Evolutionary conservation across 225 moss, liverwort and hornwort species (phyloP).

Genomic region (Pleurozium schreberi): DNA sequence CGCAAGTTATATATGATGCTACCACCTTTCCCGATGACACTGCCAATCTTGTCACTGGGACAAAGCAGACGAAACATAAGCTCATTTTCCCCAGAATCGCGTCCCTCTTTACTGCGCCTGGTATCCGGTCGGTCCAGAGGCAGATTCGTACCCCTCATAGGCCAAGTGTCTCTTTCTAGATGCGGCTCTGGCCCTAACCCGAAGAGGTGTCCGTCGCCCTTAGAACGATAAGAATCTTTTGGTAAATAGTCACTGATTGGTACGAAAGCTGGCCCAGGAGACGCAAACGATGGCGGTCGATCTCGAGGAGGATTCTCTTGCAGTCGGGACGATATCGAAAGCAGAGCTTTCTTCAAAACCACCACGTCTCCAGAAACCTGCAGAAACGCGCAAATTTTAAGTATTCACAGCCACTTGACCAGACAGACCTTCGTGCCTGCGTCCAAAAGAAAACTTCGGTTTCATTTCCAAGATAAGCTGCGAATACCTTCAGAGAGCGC

Average conservation of each 20-base stretch:
- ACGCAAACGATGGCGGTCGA: constrained; percentile 58
- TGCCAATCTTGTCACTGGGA: constrained; percentile 95
- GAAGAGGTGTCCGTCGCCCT: constrained; percentile 38
- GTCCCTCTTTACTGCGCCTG: constrained; percentile 40
- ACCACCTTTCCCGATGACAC: constrained; percentile 92
- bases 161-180: constrained; percentile 39
- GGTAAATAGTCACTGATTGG: constrained; percentile 66
- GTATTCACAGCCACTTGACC: background rate
- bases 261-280: constrained; percentile 42
- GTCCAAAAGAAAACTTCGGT: background rate
- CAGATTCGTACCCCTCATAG: constrained; percentile 48
- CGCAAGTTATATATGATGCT: constrained; percentile 85
- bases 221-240: constrained; percentile 43
- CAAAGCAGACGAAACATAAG: constrained; percentile 89
- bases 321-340: constrained; percentile 79
- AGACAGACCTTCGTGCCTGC: background rate
- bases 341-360: constrained; percentile 73
- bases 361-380: constrained; percentile 83
- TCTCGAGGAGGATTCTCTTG: constrained; percentile 96
- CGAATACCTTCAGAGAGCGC: background rate
- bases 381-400: background rate
- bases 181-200: constrained; percentile 39
- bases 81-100: constrained; percentile 61
- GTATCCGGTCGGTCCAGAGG: constrained; percentile 29
- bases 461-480: background rate